These are phyloP conservation scores for Wallacemonas sp. DNA, from an alignment of 208 protist genomes.

Conservation along the genomic window DNA sequence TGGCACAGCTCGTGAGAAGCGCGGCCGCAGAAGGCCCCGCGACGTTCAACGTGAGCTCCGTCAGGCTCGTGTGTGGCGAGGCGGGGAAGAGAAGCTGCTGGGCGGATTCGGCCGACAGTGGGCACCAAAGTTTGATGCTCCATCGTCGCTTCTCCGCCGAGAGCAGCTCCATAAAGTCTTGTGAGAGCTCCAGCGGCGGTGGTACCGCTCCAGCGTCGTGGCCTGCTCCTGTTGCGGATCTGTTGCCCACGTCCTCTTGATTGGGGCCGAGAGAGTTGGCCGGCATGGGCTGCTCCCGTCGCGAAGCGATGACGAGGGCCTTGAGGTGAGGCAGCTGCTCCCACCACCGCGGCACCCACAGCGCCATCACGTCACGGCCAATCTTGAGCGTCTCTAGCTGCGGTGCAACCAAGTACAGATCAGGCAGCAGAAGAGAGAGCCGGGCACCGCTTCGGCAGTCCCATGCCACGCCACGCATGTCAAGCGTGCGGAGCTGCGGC, in stretches of 20 bases:
- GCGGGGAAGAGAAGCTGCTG: conserved; percentile 38
- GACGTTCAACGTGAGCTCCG: conserved; percentile 70
- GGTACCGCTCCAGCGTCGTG: too few relatives aligned
- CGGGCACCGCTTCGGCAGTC: conserved; percentile 12
- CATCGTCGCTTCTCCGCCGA: conserved; percentile 30
- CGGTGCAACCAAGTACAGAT: conserved; percentile 65
- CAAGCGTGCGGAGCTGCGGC: conserved; percentile 50
- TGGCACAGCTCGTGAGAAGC: not conserved
- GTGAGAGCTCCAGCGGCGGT: conserved; percentile 31
- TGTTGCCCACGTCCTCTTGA: too few relatives aligned
- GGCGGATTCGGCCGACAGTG: conserved; percentile 32
- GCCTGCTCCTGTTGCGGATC: too few relatives aligned
- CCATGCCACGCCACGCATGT: conserved; percentile 75
- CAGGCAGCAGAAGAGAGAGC: conserved; percentile 59
- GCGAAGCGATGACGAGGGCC: conserved; percentile 61
- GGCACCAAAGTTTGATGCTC: conserved; percentile 80
- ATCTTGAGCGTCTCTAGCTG: conserved; percentile 63
- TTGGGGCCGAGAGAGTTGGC: too few relatives aligned
- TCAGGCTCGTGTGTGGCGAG: conserved; percentile 26
- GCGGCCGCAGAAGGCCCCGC: conserved; percentile 27
- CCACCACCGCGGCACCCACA: conserved; percentile 83
- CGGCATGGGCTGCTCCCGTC: conserved; percentile 24
- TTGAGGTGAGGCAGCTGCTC: conserved; percentile 41
- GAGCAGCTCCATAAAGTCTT: conserved; percentile 62
- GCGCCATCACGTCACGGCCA: conserved; percentile 43